phyloP scores from a whole-genome alignment of 148 eudicot genomes.

The Nepenthes mirabilis region DNA sequence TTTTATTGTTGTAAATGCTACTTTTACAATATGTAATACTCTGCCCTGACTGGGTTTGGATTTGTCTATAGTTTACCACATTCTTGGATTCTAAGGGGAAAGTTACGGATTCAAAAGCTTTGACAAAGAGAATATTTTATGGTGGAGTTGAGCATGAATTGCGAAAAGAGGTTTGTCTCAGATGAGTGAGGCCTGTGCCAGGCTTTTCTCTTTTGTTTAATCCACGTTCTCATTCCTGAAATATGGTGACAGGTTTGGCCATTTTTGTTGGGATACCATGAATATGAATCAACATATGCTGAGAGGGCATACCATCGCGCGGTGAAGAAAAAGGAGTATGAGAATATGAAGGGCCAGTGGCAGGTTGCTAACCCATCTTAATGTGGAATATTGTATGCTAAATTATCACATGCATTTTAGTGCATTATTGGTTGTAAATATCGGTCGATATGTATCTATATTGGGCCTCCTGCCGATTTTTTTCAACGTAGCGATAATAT shows the following conservation, averaged over 20 bases:
- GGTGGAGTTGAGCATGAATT: constrained; percentile 72
- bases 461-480: too few species aligned
- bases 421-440: too few species aligned
- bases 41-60: too few species aligned
- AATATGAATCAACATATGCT: constrained; percentile 79
- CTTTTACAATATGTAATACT: too few species aligned
- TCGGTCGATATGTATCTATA: too few species aligned
- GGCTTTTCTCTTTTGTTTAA: constrained; percentile 1
- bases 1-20: too few species aligned
- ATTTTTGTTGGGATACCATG: constrained; percentile 67
- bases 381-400: neutral
- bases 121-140: constrained; percentile 80
- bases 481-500: too few species aligned
- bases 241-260: constrained; percentile 64
- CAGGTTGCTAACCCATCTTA: constrained; percentile 36
- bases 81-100: constrained; percentile 84
- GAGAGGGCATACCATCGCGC: constrained; percentile 69
- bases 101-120: constrained; percentile 46
- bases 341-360: constrained; percentile 84
- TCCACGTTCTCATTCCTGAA: neutral
- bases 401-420: neutral
- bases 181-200: neutral
- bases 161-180: constrained; percentile 61
- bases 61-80: constrained; percentile 53
- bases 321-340: constrained; percentile 68